Evolutionary conservation across 805 yeast species (phyloP).

Genomic region (Metschnikowia drakensbergensis): DNA sequence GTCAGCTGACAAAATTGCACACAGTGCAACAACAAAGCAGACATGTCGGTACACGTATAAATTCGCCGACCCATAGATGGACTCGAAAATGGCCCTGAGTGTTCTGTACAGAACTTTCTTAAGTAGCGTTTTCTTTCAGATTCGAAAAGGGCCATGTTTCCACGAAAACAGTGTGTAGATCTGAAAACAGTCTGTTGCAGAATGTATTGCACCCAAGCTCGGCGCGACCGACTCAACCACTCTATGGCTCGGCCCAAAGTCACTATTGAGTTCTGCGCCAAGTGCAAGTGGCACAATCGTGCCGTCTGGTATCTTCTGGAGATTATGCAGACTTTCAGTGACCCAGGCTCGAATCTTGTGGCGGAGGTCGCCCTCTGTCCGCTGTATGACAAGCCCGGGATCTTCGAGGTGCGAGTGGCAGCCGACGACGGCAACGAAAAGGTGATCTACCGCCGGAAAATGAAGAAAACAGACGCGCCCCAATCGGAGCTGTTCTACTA

Average conservation of each 20-base stretch:
- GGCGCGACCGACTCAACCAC: background rate
- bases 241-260: slow-evolving; percentile 46
- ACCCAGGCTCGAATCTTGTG: slow-evolving; percentile 37
- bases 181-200: background rate
- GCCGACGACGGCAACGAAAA: slow-evolving; percentile 5
- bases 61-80: too few relatives aligned
- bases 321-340: slow-evolving; percentile 75
- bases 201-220: background rate
- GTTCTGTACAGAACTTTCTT: too few relatives aligned
- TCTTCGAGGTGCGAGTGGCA: slow-evolving; percentile 15
- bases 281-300: slow-evolving; percentile 84
- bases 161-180: background rate
- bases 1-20: too few relatives aligned
- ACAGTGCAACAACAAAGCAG: too few relatives aligned
- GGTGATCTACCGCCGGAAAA: slow-evolving; percentile 53
- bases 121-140: too few relatives aligned
- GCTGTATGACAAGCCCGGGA: slow-evolving; percentile 22
- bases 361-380: slow-evolving; percentile 26
- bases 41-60: too few relatives aligned
- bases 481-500: slow-evolving; percentile 32
- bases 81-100: too few relatives aligned
- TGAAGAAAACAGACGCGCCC: slow-evolving; percentile 34
- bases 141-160: too few relatives aligned
- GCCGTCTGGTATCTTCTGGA: slow-evolving; percentile 90
- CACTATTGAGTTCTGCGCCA: slow-evolving; percentile 69